phyloP scores from a whole-genome alignment of 345 rosid genomes.

The Aurinia saxatilis region DNA sequence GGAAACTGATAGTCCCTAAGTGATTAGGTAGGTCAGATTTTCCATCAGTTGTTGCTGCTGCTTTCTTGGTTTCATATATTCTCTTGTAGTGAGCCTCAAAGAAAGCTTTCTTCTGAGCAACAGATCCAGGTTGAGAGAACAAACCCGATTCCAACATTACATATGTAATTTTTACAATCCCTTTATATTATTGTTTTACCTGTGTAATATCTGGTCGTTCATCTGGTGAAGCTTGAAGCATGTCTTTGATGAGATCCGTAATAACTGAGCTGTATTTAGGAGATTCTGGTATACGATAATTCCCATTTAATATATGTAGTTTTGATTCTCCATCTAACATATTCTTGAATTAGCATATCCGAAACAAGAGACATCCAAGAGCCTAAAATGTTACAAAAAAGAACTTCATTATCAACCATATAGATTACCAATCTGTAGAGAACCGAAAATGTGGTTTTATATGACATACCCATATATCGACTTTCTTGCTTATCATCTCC shows the following conservation, averaged over 20 bases:
- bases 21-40: too few relatives aligned
- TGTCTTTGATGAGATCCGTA: conserved; percentile 65
- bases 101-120: conserved; percentile 21
- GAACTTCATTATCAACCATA: conserved; percentile 11
- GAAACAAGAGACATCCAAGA: conserved; percentile 93
- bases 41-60: too few relatives aligned
- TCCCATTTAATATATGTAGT: conserved; percentile 88
- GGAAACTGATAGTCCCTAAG: too few relatives aligned
- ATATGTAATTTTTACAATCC: too few relatives aligned
- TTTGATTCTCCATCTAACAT: conserved; percentile 99
- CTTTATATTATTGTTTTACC: too few relatives aligned
- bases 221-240: conserved; percentile 91
- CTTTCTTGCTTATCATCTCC: conserved; percentile 91
- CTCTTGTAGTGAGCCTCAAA: conserved; percentile 78
- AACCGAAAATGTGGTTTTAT: neutral
- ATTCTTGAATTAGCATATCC: conserved; percentile 85
- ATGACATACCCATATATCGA: conserved; percentile 90
- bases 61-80: conserved; percentile 60
- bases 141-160: too few relatives aligned
- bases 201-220: conserved; percentile 98
- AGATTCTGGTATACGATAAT: conserved; percentile 77
- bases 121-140: conserved; percentile 90
- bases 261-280: conserved; percentile 67
- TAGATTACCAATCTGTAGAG: neutral
- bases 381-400: conserved; percentile 44